phyloP scores from a whole-genome alignment of 2,329 filamentous ascomycete genomes.

The Aspergillus alliaceus region DNA sequence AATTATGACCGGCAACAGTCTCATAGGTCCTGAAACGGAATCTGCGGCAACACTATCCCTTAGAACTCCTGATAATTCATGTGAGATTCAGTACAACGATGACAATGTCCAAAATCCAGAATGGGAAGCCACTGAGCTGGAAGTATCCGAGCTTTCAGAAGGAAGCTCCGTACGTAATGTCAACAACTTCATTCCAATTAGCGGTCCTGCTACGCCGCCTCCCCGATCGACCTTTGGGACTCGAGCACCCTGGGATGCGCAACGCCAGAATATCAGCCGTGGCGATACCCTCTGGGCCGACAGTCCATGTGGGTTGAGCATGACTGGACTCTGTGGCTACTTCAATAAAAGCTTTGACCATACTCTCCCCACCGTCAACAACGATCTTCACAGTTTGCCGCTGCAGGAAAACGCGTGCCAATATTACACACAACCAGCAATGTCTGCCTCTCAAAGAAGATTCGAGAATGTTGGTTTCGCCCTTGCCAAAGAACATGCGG shows the following conservation, averaged over 20 bases:
- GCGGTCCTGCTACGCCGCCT: neutral
- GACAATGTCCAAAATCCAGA: constrained; percentile 4
- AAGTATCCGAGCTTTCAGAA: neutral
- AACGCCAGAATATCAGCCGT: neutral
- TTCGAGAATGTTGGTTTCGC: neutral
- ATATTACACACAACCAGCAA: constrained; percentile 1
- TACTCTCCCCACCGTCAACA: neutral
- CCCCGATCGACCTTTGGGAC: constrained; percentile 8
- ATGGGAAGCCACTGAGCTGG: constrained; percentile 4
- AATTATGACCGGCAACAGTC: constrained; percentile 5
- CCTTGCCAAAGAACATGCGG: neutral
- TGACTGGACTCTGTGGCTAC: neutral
- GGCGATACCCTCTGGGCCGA: constrained; percentile 2
- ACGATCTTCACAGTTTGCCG: constrained; percentile 4
- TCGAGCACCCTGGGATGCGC: constrained; percentile 3
- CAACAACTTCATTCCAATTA: constrained; percentile 3
- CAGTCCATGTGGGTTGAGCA: neutral
- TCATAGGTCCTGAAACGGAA: constrained; percentile 5
- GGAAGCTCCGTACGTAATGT: constrained; percentile 2
- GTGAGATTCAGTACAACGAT: neutral
- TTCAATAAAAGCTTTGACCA: neutral
- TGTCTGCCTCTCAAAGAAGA: neutral
- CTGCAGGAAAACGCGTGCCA: neutral
- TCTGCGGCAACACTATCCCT: constrained; percentile 10
- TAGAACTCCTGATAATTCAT: neutral